Evolutionary conservation across 768 basidiomycete species (phyloP).

Genomic region (Phlebiopsis gigantea): DNA sequence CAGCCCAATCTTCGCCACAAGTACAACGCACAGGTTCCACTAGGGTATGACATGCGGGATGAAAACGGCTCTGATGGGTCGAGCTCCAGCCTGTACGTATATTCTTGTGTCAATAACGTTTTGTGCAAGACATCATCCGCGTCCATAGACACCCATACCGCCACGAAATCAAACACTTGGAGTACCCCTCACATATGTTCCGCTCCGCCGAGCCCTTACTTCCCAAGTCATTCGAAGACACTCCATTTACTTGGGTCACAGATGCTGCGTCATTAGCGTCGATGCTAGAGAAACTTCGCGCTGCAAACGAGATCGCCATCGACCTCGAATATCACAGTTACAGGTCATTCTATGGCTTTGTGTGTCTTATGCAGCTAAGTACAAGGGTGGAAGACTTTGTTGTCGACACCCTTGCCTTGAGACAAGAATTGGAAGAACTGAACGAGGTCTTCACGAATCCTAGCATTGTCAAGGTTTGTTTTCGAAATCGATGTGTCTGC

Average conservation of each 20-base stretch:
- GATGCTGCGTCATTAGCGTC: slow-evolving; percentile 46
- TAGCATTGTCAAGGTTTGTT: slow-evolving; percentile 66
- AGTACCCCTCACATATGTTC: slow-evolving; percentile 70
- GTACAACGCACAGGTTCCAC: slow-evolving; percentile 77
- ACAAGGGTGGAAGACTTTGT: slow-evolving; percentile 83
- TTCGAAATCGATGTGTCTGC: background rate
- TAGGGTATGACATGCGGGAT: slow-evolving; percentile 54
- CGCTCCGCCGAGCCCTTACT: slow-evolving; percentile 40
- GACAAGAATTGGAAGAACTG: slow-evolving; percentile 67
- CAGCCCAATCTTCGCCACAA: slow-evolving; percentile 68
- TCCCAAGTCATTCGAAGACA: slow-evolving; percentile 57
- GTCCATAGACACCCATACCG: slow-evolving; percentile 62
- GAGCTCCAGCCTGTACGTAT: slow-evolving; percentile 26
- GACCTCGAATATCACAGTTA: slow-evolving; percentile 94
- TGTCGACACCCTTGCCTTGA: slow-evolving; percentile 72
- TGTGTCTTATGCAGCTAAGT: slow-evolving; percentile 92
- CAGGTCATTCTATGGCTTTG: slow-evolving; percentile 78
- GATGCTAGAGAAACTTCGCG: slow-evolving; percentile 66
- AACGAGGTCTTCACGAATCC: slow-evolving; percentile 88
- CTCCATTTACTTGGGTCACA: slow-evolving; percentile 68
- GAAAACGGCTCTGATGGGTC: slow-evolving; percentile 19
- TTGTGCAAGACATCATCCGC: background rate
- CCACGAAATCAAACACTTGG: slow-evolving; percentile 74
- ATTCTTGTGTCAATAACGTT: background rate
- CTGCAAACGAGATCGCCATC: slow-evolving; percentile 76